phyloP scores from a whole-genome alignment of 495 filamentous ascomycete genomes.

The Podospora pseudopauciseta region DNA sequence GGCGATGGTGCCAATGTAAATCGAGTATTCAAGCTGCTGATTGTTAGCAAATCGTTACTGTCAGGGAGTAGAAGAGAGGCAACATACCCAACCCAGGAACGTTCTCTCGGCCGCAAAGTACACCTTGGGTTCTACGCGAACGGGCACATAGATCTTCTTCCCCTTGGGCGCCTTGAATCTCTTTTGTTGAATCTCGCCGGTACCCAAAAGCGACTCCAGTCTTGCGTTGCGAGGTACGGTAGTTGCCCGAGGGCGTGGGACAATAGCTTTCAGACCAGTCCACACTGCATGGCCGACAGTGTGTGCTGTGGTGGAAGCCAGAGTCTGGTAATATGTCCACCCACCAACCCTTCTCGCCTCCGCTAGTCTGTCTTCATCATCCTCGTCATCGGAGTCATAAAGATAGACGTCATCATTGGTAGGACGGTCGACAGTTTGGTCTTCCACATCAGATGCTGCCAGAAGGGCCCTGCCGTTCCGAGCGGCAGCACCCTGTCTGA shows the following conservation, averaged over 20 bases:
- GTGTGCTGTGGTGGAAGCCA: conserved; percentile 37
- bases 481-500: conserved; percentile 26
- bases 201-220: conserved; percentile 44
- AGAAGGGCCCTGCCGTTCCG: conserved; percentile 43
- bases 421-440: conserved; percentile 42
- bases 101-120: conserved; percentile 95
- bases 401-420: conserved; percentile 71
- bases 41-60: conserved; percentile 23
- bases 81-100: conserved; percentile 81
- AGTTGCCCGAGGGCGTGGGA: conserved; percentile 60
- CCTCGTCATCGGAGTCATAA: conserved; percentile 89
- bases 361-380: conserved; percentile 63
- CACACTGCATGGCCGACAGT: conserved; percentile 38
- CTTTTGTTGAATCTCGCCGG: conserved; percentile 53
- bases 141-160: conserved; percentile 89
- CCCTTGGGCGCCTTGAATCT: conserved; percentile 84
- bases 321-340: conserved; percentile 60
- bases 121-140: conserved; percentile 95
- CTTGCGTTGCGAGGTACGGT: conserved; percentile 52
- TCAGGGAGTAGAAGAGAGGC: neutral
- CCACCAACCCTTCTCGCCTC: conserved; percentile 70
- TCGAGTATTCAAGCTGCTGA: conserved; percentile 78
- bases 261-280: conserved; percentile 46
- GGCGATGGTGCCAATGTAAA: conserved; percentile 89
- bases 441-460: conserved; percentile 43